These are phyloP conservation scores for Neoarthrinium moseri DNA, from an alignment of 2,329 filamentous ascomycete genomes.

Conservation along the genomic window DNA sequence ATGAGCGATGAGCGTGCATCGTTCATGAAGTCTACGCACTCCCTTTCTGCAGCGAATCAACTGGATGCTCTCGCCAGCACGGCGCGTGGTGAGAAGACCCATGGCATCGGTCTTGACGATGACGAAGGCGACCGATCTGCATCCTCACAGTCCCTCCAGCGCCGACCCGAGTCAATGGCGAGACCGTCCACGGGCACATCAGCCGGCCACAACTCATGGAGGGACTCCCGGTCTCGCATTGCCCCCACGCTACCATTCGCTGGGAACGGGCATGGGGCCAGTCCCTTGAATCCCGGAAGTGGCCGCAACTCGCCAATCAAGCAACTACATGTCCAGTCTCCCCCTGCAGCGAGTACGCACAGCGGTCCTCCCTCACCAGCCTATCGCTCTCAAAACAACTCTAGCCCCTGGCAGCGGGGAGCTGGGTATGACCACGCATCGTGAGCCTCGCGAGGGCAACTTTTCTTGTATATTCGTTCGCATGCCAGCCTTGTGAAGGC, in stretches of 20 bases:
- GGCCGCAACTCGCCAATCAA: background rate
- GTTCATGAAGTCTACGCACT: conserved; percentile 94
- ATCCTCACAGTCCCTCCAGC: conserved; percentile 55
- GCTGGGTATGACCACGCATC: conserved; percentile 45
- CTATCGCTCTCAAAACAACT: conserved; percentile 35
- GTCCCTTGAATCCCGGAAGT: background rate
- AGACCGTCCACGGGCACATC: conserved; percentile 16
- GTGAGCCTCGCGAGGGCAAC: too few relatives aligned
- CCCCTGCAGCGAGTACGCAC: background rate
- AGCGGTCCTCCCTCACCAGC: conserved; percentile 28
- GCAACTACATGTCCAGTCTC: background rate
- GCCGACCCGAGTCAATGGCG: conserved; percentile 37
- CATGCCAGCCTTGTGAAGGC: too few relatives aligned
- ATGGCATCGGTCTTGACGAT: conserved; percentile 59
- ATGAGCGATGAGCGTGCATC: conserved; percentile 96
- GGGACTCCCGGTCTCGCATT: conserved; percentile 31
- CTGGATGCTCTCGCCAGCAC: conserved; percentile 87
- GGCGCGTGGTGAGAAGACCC: conserved; percentile 75
- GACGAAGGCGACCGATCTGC: conserved; percentile 72
- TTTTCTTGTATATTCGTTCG: too few relatives aligned
- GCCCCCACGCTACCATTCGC: background rate
- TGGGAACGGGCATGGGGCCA: background rate
- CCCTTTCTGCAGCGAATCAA: conserved; percentile 75
- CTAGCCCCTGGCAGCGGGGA: conserved; percentile 53
- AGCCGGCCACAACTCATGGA: conserved; percentile 18